phyloP scores from a whole-genome alignment of 441 rosid genomes.

The Isatis lusitanica region DNA sequence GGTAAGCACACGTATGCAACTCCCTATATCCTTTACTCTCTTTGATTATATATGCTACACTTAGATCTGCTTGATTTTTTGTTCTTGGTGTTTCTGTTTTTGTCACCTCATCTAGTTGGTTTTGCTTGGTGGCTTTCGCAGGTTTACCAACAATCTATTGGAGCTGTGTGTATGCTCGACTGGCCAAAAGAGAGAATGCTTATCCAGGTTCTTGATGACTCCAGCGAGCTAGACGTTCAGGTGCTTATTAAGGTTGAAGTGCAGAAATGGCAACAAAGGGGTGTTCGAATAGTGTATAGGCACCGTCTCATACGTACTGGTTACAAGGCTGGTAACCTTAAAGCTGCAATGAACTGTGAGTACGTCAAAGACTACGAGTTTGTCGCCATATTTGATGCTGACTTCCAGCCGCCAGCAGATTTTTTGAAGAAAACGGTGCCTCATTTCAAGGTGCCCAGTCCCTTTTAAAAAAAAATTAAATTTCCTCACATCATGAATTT shows the following conservation, averaged over 20 bases:
- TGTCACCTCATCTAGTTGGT: neutral
- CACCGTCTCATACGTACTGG: constrained; percentile 92
- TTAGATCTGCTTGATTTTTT: neutral
- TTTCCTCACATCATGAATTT: too few species aligned
- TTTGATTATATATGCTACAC: neutral
- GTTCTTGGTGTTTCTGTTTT: neutral
- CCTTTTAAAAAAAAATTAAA: too few species aligned
- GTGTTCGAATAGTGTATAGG: constrained; percentile 69
- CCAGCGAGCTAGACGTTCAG: constrained; percentile 78
- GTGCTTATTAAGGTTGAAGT: constrained; percentile 81
- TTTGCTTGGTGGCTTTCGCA: constrained; percentile 34
- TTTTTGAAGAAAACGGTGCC: constrained; percentile 85
- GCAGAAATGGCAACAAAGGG: constrained; percentile 90
- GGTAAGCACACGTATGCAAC: constrained; percentile 82
- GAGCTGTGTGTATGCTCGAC: constrained; percentile 75
- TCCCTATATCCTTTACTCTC: constrained; percentile 25
- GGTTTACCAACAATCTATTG: constrained; percentile 91
- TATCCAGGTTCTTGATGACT: constrained; percentile 85
- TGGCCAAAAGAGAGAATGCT: constrained; percentile 96
- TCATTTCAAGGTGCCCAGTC: constrained; percentile 62
- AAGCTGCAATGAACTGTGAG: constrained; percentile 88
- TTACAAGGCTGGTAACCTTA: constrained; percentile 92
- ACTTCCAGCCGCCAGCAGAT: constrained; percentile 88
- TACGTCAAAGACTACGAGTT: constrained; percentile 81
- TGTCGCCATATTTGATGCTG: constrained; percentile 91